Evolutionary conservation across 352 stramenopile genomes (phyloP), one percentile per base, ranked within the genome.

Genomic region (Globisporangium mamillatum): DNA sequence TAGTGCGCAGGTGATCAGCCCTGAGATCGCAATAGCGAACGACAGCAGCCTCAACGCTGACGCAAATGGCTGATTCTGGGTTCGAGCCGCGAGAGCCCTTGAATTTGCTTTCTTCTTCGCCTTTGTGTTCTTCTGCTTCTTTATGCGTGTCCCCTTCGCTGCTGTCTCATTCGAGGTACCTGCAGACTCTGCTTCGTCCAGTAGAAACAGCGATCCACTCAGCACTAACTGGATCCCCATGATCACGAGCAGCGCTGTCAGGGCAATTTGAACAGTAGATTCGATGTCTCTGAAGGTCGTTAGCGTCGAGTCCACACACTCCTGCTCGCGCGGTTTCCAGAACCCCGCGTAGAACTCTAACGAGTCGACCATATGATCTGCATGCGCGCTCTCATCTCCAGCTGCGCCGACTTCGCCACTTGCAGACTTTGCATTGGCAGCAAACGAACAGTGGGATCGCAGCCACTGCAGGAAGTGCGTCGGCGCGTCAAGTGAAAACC

Each of bases 401-500:
- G 55, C 27, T 3, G 8, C 14, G 29, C 25, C 32, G 0, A 20
- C 27, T 22, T 36, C 70, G 12, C 1, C 32, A n/a, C 1, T n/a
- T 44, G 24, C 48, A 24, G 6, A 46, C 41, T 25, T 2, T n/a
- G 7, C 24, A 6, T n/a, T 29, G 9, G 41, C 12, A 22, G 52
- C 18, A 20, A 24, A 54, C 0, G 50, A 27, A 27, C 82, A 90
- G 25, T 73, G 68, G 0, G 20, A 10, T 27, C 73, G 57, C 10
- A 90, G 32, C 77, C 77, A 86, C 1, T 65, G 63, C 1, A 90
- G 67, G 34, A 88, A 90, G 57, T 66, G 67, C 56, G 69, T 66
- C 6, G 79, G 80, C 4, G 72, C 78, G 54, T 90, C 80, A 24
- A 86, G 69, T 6, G 84, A 57, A 54, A 89, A 86, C 10, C 80